Evolutionary conservation across 768 basidiomycete species (phyloP), one percentile per base, ranked within the genome.

Genomic region (Amanita exitialis): DNA sequence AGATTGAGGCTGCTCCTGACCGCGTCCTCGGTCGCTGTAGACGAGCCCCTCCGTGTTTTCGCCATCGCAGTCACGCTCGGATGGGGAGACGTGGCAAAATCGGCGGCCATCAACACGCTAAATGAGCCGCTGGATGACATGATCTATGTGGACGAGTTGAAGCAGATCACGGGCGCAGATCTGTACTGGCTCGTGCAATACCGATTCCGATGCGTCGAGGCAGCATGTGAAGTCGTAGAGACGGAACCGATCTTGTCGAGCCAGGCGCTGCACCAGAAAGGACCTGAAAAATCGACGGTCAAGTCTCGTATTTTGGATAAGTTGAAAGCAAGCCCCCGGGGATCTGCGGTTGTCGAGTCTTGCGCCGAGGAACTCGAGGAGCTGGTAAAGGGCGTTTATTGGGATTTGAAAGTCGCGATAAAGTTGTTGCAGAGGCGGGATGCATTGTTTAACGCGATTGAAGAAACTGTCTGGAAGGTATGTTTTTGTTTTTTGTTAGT

Each of bases 111-210:
- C 41, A 39, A 9, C 30, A 51, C 49, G 8, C 10, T 51, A 21
- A 32, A 23, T 3, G 18, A 18, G 27, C 39, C 38, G 6, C 28
- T 51, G 7, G 18, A 44, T 4, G 43, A 38, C 8, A 42, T 42
- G 30, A 4, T 18, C 2, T 51, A 43, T 21, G 41, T 51, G 4
- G 27, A 30, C 1, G 49, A 51, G 18, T 18, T 51, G 41, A 39
- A 42, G 35, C 28, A 43, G 27, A 43, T 51, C 13, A 44, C 49
- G 12, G 49, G 49, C 27, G 28, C 32, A 13, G 49, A 51, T 20
- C 27, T 43, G 30, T 43, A 51, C 27, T 38, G 41, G 21, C 49
- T 51, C 28, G 20, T 51, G 6, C 39, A 34, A 27, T 51, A 51
- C 20, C 10, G 36, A 37, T 49, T 49, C 47, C n/a, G 16, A n/a